These are phyloP conservation scores for Rhizomucor pusillus DNA, from an alignment of 371 early-diverging fungal species.

Conservation along the genomic window DNA sequence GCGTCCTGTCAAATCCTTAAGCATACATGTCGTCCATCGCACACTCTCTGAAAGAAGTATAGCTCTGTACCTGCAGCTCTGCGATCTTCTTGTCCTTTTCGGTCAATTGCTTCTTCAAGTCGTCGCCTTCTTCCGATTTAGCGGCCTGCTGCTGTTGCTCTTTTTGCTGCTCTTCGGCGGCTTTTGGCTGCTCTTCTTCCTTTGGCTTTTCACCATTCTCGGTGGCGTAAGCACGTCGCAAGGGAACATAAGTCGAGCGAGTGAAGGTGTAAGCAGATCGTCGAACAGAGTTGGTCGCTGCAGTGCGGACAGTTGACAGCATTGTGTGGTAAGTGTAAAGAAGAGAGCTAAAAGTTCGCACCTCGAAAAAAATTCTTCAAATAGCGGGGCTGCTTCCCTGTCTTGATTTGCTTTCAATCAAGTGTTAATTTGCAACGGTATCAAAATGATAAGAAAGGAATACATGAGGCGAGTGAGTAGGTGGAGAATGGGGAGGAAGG, in stretches of 20 bases:
- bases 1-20: constrained; percentile 47
- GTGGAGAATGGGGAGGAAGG: too few species aligned
- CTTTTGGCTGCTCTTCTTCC: constrained; percentile 10
- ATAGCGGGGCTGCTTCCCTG: too few species aligned
- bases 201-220: constrained; percentile 17
- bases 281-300: constrained; percentile 21
- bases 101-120: constrained; percentile 45
- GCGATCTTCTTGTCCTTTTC: constrained; percentile 81
- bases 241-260: constrained; percentile 3
- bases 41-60: constrained; percentile 1
- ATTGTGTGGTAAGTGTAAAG: constrained; percentile 2
- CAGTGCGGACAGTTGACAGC: constrained; percentile 19
- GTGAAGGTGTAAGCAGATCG: constrained; percentile 8
- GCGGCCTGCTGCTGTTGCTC: constrained; percentile 16
- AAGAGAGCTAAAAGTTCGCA: too few species aligned
- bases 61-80: constrained; percentile 70
- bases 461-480: too few species aligned
- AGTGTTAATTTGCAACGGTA: too few species aligned
- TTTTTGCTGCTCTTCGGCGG: constrained; percentile 17
- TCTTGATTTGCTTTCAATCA: too few species aligned
- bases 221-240: constrained; percentile 29
- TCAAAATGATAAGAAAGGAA: too few species aligned
- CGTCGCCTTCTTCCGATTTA: constrained; percentile 20
- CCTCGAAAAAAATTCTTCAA: too few species aligned
- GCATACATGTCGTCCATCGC: background rate